Evolutionary conservation across 129 eudicot genomes (phyloP).

Genomic region (Erigeron canadensis): DNA sequence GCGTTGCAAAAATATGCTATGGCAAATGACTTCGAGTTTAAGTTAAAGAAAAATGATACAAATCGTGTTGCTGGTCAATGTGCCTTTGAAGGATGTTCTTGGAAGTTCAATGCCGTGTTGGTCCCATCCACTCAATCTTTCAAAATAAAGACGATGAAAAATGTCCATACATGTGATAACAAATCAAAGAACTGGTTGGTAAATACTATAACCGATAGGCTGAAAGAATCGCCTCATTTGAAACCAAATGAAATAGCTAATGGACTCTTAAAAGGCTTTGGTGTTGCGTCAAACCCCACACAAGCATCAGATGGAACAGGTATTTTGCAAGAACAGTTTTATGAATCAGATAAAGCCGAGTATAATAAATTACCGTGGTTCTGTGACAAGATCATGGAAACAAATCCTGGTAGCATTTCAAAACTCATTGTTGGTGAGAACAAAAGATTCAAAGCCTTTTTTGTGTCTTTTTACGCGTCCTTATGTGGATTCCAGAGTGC

Average conservation of each 20-base stretch:
- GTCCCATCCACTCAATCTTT: conserved; percentile 52
- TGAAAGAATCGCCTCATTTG: conserved; percentile 55
- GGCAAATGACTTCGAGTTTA: conserved; percentile 64
- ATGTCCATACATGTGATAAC: conserved; percentile 60
- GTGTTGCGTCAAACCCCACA: conserved; percentile 39
- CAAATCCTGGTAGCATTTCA: conserved; percentile 66
- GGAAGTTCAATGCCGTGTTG: conserved; percentile 68
- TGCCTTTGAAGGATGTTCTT: conserved; percentile 60
- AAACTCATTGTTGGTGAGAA: conserved; percentile 50
- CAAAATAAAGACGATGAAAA: conserved; percentile 54
- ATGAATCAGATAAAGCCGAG: conserved; percentile 60
- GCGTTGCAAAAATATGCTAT: conserved; percentile 62
- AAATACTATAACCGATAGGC: conserved; percentile 53
- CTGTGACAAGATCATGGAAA: conserved; percentile 53
- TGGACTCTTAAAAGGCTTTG: conserved; percentile 47
- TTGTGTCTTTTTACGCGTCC: conserved; percentile 53
- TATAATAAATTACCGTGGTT: conserved; percentile 66
- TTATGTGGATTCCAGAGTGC: conserved; percentile 52
- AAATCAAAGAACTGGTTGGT: conserved; percentile 56
- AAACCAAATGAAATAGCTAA: conserved; percentile 63
- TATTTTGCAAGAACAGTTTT: conserved; percentile 52
- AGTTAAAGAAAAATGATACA: conserved; percentile 54
- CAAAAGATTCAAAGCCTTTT: conserved; percentile 54
- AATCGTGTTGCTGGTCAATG: conserved; percentile 57
- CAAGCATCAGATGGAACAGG: conserved; percentile 46